Evolutionary conservation across 2,329 filamentous ascomycete species (phyloP).

Genomic region (Colletotrichum tabaci): DNA sequence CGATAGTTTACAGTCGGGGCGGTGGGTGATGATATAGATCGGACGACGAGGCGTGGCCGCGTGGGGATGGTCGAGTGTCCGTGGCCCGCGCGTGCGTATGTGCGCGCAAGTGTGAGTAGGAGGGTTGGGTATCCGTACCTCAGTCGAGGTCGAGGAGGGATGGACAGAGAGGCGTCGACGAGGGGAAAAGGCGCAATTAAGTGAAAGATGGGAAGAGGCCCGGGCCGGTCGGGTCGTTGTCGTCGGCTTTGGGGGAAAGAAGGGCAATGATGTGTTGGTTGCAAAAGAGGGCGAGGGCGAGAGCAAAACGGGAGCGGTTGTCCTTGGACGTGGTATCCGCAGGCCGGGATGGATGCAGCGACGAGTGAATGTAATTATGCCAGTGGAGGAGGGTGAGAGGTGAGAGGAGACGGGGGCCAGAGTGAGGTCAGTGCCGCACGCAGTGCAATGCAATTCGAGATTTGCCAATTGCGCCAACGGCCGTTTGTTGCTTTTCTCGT

Average conservation of each 20-base stretch:
- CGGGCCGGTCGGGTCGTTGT: neutral
- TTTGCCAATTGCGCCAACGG: slow-evolving; percentile 17
- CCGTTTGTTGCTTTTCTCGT: neutral
- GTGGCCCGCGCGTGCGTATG: slow-evolving; percentile 15
- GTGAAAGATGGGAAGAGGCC: slow-evolving; percentile 14
- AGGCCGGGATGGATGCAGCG: neutral
- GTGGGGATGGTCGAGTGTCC: slow-evolving; percentile 31
- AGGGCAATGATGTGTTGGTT: neutral
- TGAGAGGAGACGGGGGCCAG: slow-evolving; percentile 18
- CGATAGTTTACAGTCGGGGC: slow-evolving; percentile 30
- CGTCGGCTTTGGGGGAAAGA: slow-evolving; percentile 2
- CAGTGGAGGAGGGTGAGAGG: slow-evolving; percentile 21
- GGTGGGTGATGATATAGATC: slow-evolving; percentile 23
- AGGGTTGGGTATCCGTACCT: neutral
- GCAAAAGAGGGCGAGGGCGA: neutral
- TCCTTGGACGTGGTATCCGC: no score
- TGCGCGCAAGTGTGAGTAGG: slow-evolving; percentile 7
- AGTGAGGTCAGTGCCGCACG: slow-evolving; percentile 35
- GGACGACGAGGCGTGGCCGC: slow-evolving; percentile 33
- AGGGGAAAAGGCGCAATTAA: slow-evolving; percentile 30
- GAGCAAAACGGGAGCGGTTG: neutral
- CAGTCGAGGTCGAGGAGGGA: slow-evolving; percentile 15
- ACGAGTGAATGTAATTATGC: slow-evolving; percentile 31
- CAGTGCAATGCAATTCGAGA: slow-evolving; percentile 6
- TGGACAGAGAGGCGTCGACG: slow-evolving; percentile 13